phyloP scores from a whole-genome alignment of 495 filamentous ascomycete species.

The Lasiosphaeris hirsuta region DNA sequence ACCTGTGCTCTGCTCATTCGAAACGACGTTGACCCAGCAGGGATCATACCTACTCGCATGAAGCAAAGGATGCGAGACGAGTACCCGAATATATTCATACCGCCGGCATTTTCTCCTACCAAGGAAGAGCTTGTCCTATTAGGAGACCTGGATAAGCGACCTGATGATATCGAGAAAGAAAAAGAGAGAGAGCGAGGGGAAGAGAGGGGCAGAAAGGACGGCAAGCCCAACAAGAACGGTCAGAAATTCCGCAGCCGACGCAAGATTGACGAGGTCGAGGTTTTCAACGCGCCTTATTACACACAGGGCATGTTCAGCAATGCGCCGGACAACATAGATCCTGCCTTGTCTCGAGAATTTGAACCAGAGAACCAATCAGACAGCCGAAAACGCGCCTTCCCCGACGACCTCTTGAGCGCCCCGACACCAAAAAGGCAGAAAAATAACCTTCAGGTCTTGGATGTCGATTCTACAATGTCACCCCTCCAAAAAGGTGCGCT shows the following conservation, averaged over 20 bases:
- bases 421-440: conserved; percentile 9
- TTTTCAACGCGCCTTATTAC: conserved; percentile 37
- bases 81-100: conserved; percentile 42
- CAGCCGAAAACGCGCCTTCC: conserved; percentile 16
- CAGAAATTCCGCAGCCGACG: conserved; percentile 31
- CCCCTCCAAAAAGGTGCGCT: background rate
- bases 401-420: conserved; percentile 11
- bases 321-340: conserved; percentile 13
- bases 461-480: no score
- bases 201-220: conserved; percentile 7
- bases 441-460: no score
- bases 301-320: conserved; percentile 17
- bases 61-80: conserved; percentile 43
- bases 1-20: conserved; percentile 26
- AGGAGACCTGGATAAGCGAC: conserved; percentile 22
- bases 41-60: conserved; percentile 19
- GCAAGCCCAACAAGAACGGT: conserved; percentile 26
- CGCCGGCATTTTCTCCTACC: conserved; percentile 38
- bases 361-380: background rate
- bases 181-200: conserved; percentile 1
- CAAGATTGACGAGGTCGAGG: conserved; percentile 31
- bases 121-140: conserved; percentile 33
- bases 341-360: conserved; percentile 16
- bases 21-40: conserved; percentile 25
- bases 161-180: background rate